Evolutionary conservation across 2,329 filamentous ascomycete species (phyloP), one percentile per base, ranked within the genome.

Genomic region (Arthrocladium fulminans): DNA sequence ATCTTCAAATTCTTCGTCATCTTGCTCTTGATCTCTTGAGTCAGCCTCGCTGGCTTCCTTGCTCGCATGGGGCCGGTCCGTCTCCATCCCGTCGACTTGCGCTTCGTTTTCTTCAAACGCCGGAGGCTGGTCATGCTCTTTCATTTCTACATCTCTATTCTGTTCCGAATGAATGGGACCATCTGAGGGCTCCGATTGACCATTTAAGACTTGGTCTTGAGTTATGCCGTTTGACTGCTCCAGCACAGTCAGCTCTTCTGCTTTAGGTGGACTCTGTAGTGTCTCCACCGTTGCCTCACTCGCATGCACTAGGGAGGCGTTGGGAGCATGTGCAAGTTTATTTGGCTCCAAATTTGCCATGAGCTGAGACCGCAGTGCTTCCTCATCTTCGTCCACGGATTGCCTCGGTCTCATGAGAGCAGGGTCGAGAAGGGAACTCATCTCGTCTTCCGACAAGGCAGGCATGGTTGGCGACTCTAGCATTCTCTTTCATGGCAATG

Each of bases 1-100:
- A 17, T 60, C 59, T 47, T 68, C 64, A 8, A 60, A 59, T 3
- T 72, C 73, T 6, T 72, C 69, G 23, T 71, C 70, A 2, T 69
- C 73, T 37, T 65, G 68, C n/a, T 57, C 54, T 9, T 65, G 68
- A n/a, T 57, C 54, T 9, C 67, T 54, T 24, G 58, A 53, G 13
- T 67, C 53, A 13, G 46, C 27, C 19, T 54, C 54, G 5, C 47
- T 45, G 20, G 44, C 41, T 12, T 43, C 43, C 30, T 35, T n/a
- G n/a, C n/a, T 4, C 22, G 20, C 25, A 13, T 45, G 35, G 10
- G 48, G 37, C 45, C 49, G 38, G n/a, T 50, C 48, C 8, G 24
- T 19, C 9, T 48, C 29, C 20, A 48, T 47, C 41, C 52, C 54
- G 54, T 54, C 57, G 51, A 55, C 45, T 52, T 35, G 32, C n/a